Evolutionary conservation across 2,329 filamentous ascomycete genomes (phyloP).

Genomic region (Colletotrichum plurivorum): DNA sequence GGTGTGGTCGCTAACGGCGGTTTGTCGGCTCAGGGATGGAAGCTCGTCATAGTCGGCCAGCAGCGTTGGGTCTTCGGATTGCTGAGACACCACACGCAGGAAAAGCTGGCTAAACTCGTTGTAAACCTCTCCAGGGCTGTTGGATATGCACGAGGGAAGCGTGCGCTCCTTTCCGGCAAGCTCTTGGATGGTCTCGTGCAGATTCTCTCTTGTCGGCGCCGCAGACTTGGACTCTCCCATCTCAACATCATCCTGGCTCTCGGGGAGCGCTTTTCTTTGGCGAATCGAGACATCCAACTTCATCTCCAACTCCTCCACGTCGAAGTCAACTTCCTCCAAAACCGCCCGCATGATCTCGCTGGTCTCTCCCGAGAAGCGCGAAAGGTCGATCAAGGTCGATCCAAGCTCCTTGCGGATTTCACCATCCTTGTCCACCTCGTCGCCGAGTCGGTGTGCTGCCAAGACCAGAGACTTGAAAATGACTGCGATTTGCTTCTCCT

Average conservation of each 20-base stretch:
- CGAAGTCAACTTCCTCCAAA: slow-evolving; percentile 76
- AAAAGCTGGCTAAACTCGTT: slow-evolving; percentile 72
- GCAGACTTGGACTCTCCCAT: slow-evolving; percentile 59
- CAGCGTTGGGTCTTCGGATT: slow-evolving; percentile 54
- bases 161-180: slow-evolving; percentile 53
- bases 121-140: slow-evolving; percentile 66
- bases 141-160: slow-evolving; percentile 67
- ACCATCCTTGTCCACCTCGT: slow-evolving; percentile 67
- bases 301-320: slow-evolving; percentile 82
- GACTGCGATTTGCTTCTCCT: slow-evolving; percentile 73
- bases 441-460: slow-evolving; percentile 70
- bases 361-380: slow-evolving; percentile 69
- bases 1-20: slow-evolving; percentile 72
- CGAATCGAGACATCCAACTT: slow-evolving; percentile 80
- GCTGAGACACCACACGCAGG: slow-evolving; percentile 64
- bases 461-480: slow-evolving; percentile 76
- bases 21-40: slow-evolving; percentile 67
- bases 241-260: slow-evolving; percentile 63
- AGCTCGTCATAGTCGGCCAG: slow-evolving; percentile 67
- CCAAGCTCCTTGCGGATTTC: slow-evolving; percentile 75
- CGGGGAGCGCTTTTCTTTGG: slow-evolving; percentile 65
- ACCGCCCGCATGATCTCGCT: slow-evolving; percentile 77
- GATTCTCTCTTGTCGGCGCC: slow-evolving; percentile 49
- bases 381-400: slow-evolving; percentile 76
- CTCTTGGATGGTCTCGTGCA: slow-evolving; percentile 56